Base-by-base conservation (phyloP, 352 stramenopile species). In the Globisporangium paroecandrum region DNA sequence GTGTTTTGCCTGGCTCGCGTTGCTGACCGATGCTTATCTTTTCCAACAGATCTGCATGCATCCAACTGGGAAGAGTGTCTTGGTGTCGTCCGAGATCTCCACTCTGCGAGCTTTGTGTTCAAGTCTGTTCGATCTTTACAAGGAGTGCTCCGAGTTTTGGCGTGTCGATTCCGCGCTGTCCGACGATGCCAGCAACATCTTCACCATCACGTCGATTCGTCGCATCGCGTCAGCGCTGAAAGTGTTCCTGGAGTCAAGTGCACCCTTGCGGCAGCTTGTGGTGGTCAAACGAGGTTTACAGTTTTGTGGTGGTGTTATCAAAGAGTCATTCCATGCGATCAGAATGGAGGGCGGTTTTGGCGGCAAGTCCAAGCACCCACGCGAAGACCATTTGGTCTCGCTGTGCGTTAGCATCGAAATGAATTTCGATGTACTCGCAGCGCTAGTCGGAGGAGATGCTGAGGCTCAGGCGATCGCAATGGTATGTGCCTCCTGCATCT, bases 331-430 rank as follows among this genome's bases (percentile, higher is more conserved):
- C 62, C 62, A 70, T 18, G 72, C 79, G 2, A 79, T 89, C 59
- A 79, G 79, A 38, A 73, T 84, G 38, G 66, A 73, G 58, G 83
- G 79, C 5, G 81, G 81, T 24, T 87, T 91, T 66, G 75, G 75
- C 2, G 54, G 70, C 68, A n/a, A 84, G 75, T 46, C 43, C n/a
- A 47, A 59, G 27, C 77, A 59, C n/a, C 32, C 66, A 8, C 69
- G 69, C 1, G 77, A 86, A n/a, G 55, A 65, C 2, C 77, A 77
- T 55, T 43, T 80, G 29, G 51, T 83, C 29, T 66, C 84, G 46
- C 64, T 89, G 7, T 84, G 73, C 47, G 51, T 67, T n/a, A 63
- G 73, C 2, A 77, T 83, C 20, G 69, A 75, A 15, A 71, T 79
- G 24, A 78, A 91, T 46, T 81, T 87, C 29, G 71, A 83, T 43